A percentile compares a stretch with the other conserved stretches of the same genome.
phyloP scores from a whole-genome alignment of 1,139 yeast genomes.

The Torulaspora pretoriensis region DNA sequence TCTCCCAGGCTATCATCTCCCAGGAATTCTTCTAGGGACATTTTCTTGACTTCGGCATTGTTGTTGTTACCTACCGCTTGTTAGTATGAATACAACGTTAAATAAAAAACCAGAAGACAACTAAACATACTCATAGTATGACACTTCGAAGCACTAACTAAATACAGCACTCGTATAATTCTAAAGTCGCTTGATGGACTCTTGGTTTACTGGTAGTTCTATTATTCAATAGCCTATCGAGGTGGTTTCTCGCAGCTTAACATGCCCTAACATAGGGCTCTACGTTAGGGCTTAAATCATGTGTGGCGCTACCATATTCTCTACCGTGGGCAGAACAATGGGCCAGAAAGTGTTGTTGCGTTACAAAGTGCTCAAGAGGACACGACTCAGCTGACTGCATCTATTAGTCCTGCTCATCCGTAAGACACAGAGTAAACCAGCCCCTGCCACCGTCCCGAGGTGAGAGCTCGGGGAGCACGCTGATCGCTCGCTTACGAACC shows the following conservation, averaged over 20 bases:
- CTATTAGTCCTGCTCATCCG: no score
- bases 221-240: neutral
- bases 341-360: no score
- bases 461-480: no score
- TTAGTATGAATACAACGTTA: neutral
- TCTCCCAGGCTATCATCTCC: constrained; percentile 36
- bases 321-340: no score
- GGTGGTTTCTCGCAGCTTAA: neutral
- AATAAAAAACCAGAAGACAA: neutral
- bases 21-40: constrained; percentile 37
- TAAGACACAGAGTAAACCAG: no score
- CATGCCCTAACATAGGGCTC: neutral
- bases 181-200: neutral
- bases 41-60: constrained; percentile 31
- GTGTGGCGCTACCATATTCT: neutral
- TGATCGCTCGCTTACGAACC: no score
- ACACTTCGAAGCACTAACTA: neutral
- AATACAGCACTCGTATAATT: neutral
- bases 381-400: no score
- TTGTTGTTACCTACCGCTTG: constrained; percentile 2
- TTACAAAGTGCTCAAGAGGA: no score
- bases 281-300: neutral
- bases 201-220: neutral
- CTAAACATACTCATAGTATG: constrained; percentile 10
- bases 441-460: no score